phyloP scores from a whole-genome alignment of 2,329 filamentous ascomycete species.

The Fusarium nematophilum region DNA sequence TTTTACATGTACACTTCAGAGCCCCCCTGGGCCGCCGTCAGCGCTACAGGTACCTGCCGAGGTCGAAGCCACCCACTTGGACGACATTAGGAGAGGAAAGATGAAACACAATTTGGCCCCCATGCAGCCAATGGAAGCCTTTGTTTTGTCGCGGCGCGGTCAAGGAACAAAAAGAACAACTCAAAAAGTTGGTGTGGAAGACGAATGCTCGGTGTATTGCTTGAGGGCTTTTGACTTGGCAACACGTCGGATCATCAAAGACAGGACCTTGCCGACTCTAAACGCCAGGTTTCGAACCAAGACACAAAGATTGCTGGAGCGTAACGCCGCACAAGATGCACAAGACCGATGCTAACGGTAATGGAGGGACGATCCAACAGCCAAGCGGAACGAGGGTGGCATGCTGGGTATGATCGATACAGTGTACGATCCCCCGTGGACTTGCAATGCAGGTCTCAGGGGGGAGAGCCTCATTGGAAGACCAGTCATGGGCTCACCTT shows the following conservation, averaged over 20 bases:
- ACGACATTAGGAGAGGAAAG: slow-evolving; percentile 1
- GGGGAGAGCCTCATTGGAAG: slow-evolving; percentile 25
- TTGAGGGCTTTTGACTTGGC: slow-evolving; percentile 6
- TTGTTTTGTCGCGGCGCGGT: slow-evolving; percentile 8
- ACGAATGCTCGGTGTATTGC: slow-evolving; percentile 9
- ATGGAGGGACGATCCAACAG: slow-evolving; percentile 28
- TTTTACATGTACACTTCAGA: no score
- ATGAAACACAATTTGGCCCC: slow-evolving; percentile 29
- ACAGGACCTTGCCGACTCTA: slow-evolving; percentile 3
- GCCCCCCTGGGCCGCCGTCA: slow-evolving; percentile 15
- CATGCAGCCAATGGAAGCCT: slow-evolving; percentile 9
- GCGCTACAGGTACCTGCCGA: slow-evolving; percentile 18
- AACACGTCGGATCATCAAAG: slow-evolving; percentile 7
- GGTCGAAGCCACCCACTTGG: slow-evolving; percentile 22
- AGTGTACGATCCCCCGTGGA: slow-evolving; percentile 14
- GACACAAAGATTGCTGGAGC: slow-evolving; percentile 6
- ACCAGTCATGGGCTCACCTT: slow-evolving; percentile 11
- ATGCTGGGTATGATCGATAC: slow-evolving; percentile 13
- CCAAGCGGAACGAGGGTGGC: slow-evolving; percentile 8
- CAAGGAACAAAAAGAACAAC: slow-evolving; percentile 1
- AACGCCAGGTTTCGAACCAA: slow-evolving; percentile 23
- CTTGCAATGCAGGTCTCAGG: slow-evolving; percentile 37
- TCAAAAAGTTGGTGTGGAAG: no score
- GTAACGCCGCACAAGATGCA: slow-evolving; percentile 13
- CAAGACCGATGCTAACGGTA: slow-evolving; percentile 14